Evolutionary conservation across 148 eudicot species (phyloP).

Genomic region (Polygonum maritimum): DNA sequence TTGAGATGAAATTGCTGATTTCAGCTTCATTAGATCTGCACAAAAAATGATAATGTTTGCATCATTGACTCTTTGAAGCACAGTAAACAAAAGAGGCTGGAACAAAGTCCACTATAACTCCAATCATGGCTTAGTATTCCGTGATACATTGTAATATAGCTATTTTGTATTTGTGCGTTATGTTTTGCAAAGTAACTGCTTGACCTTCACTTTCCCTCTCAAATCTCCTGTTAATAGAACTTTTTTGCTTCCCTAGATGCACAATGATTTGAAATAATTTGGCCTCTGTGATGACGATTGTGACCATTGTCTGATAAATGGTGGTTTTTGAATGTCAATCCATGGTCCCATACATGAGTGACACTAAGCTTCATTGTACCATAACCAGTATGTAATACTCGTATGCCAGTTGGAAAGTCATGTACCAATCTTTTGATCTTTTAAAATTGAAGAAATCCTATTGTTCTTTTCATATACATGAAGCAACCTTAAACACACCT

Average conservation of each 20-base stretch:
- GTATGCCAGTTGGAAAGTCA: background rate
- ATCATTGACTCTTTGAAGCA: background rate
- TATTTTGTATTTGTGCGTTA: background rate
- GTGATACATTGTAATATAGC: background rate
- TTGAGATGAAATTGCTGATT: constrained; percentile 18
- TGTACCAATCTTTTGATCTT: background rate
- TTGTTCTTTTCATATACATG: background rate
- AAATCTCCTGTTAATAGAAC: background rate
- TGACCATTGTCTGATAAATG: background rate
- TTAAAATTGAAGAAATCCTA: background rate
- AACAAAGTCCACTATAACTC: background rate
- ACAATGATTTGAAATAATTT: background rate
- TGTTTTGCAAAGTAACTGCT: background rate
- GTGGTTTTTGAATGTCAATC: background rate
- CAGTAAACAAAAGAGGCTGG: constrained; percentile 6
- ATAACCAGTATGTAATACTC: background rate
- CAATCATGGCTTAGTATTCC: background rate
- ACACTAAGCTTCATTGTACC: background rate
- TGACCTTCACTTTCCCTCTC: background rate
- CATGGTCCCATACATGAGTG: background rate
- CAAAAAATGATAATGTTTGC: background rate
- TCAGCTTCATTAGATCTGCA: constrained; percentile 15
- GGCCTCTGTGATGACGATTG: background rate
- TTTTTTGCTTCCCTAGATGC: background rate
- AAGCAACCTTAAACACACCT: constrained; percentile 33